Conservation (phyloP, 2,329 filamentous ascomycete genomes). For the Fusarium irregulare region DNA sequence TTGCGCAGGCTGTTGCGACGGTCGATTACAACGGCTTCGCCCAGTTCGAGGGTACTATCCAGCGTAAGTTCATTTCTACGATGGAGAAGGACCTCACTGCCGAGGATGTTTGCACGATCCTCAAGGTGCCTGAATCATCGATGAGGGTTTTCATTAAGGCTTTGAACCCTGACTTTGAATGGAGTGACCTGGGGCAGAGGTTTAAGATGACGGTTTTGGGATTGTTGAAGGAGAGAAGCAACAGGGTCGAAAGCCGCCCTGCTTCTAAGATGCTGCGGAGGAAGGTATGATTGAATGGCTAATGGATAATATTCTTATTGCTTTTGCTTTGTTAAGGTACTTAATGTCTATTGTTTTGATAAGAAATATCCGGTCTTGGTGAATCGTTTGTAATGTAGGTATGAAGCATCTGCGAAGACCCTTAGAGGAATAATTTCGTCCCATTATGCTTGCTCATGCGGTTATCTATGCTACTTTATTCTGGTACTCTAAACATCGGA, state of each 20-base stretch:
- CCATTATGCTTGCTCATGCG: no score
- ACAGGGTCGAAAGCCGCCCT: not conserved
- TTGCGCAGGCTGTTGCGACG: fast-evolving
- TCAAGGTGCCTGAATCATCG: not conserved
- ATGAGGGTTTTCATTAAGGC: slow-evolving; percentile 4
- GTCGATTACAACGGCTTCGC: not conserved
- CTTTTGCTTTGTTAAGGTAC: not conserved
- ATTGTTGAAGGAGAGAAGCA: not conserved
- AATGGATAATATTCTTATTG: not conserved
- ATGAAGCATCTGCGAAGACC: not conserved
- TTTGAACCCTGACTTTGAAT: slow-evolving; percentile 7
- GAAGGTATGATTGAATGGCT: not conserved
- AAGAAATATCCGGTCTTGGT: fast-evolving
- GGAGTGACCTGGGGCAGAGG: slow-evolving; percentile 1
- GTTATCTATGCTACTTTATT: not conserved
- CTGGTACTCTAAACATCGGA: no score
- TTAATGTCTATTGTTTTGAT: not conserved
- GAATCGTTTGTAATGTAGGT: no score
- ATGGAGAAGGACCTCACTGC: slow-evolving; percentile 4
- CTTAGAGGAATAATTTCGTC: no score
- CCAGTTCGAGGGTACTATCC: not conserved
- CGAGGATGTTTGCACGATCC: slow-evolving; percentile 10
- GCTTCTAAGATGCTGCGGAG: not conserved
- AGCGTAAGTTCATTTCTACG: not conserved
- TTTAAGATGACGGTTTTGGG: slow-evolving; percentile 15